Conservation (phyloP, 2,329 filamentous ascomycete species). For the Chaetomium sp. region DNA sequence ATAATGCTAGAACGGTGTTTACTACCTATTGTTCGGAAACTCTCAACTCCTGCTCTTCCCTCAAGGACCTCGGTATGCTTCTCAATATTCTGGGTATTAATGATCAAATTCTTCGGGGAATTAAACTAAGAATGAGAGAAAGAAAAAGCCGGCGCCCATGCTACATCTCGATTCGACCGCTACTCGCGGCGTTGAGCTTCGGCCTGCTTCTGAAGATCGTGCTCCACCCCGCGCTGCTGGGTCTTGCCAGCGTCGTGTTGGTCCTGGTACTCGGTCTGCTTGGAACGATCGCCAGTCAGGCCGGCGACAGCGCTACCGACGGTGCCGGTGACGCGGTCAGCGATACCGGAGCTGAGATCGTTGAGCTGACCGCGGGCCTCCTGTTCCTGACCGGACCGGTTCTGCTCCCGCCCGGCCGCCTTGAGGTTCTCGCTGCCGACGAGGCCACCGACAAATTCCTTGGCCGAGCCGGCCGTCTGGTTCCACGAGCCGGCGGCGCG, state of each 20-base stretch:
- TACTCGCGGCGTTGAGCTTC: constrained; percentile 31
- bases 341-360: constrained; percentile 63
- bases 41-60: too few relatives aligned
- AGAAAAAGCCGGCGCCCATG: neutral
- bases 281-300: constrained; percentile 61
- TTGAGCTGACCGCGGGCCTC: constrained; percentile 77
- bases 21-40: too few relatives aligned
- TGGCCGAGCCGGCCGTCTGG: constrained; percentile 80
- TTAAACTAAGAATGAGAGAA: neutral
- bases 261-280: constrained; percentile 58
- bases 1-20: too few relatives aligned
- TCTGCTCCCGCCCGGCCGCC: constrained; percentile 68
- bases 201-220: constrained; percentile 69
- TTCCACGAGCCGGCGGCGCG: constrained; percentile 72
- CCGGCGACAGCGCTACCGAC: constrained; percentile 66
- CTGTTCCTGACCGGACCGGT: constrained; percentile 69
- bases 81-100: too few relatives aligned
- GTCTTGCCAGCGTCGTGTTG: constrained; percentile 76
- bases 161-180: neutral
- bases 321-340: constrained; percentile 61
- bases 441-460: constrained; percentile 71
- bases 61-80: too few relatives aligned
- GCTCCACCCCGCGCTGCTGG: constrained; percentile 73
- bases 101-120: too few relatives aligned
- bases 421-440: constrained; percentile 72